Conservation (phyloP, 495 filamentous ascomycete species). For the Daldinia bambusicola region DNA sequence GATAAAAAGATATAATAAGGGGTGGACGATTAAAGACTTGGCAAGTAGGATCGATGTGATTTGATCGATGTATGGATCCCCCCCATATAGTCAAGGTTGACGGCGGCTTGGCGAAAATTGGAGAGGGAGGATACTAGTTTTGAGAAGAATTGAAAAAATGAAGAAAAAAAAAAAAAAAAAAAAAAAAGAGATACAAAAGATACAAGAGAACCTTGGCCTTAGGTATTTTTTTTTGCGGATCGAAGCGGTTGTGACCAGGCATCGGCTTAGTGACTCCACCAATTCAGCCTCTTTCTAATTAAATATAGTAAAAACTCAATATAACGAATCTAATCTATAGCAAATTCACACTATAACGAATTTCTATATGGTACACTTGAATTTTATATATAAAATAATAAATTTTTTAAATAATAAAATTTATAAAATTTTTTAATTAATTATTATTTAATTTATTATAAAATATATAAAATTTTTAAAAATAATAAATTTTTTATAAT, state of each 20-base stretch:
- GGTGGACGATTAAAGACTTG: constrained; percentile 38
- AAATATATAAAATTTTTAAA: background rate
- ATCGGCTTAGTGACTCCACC: background rate
- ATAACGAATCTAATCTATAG: too few species aligned
- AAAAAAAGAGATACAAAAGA: too few species aligned
- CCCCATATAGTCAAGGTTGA: constrained; percentile 34
- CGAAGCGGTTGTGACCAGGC: constrained; percentile 1
- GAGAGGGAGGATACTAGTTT: background rate
- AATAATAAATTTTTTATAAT: background rate
- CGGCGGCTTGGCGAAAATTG: constrained; percentile 44
- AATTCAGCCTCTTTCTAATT: constrained; percentile 25
- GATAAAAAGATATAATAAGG: constrained; percentile 24
- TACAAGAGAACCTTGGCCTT: background rate
- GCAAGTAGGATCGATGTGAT: constrained; percentile 36
- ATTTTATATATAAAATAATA: too few species aligned
- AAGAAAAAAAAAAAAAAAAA: too few species aligned
- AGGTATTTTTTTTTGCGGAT: too few species aligned
- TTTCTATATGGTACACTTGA: too few species aligned
- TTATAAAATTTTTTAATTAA: too few species aligned
- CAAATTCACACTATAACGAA: too few species aligned
- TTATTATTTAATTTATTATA: background rate
- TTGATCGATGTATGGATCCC: constrained; percentile 34
- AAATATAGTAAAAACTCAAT: too few species aligned
- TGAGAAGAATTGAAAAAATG: too few species aligned
- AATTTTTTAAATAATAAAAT: too few species aligned